Evolutionary conservation across 257 asterid genomes (phyloP), one percentile per base, ranked within the genome.

Genomic region (Nicotiana paniculata): DNA sequence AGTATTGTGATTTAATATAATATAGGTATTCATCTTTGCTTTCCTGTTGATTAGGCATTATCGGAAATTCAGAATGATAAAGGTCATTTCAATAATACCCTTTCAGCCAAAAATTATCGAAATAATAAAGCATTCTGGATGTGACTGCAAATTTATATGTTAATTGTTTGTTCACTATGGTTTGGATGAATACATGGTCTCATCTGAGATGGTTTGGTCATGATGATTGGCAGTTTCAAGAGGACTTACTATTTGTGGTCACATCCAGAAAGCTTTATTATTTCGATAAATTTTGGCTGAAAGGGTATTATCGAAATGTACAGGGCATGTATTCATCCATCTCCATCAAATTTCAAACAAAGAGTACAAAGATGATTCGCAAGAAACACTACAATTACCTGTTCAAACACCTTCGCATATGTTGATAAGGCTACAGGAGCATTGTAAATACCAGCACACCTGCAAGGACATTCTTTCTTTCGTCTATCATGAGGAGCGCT

Each of bases 391-490:
- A 13, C 66, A 86, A 46, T 82, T 91, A 91, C 97, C 98, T 93
- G 96, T 84, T 93, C 97, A 83, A 96, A 96, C 61, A 96, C 95
- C 88, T 96, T 96, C 2, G 99, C 96, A 79, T 96, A 96, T 26
- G 88, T 90, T 26, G 99, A 92, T 83, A 96, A 87, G 83, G 99
- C 99, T 65, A 96, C 97, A 2, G 99, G 96, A 9, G 99, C 88
- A 78, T 93, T 96, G 89, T 89, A 96, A 78, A 96, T 89, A 78
- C 99, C 98, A 82, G 98, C 99, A 88, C 99, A 96, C 53, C 98
- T 98, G 66, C 98, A 96, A 11, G 93, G 58, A 70, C 89, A 67
- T 86, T 96, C 99, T 79, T 96, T 96, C 55, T 82, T 94, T 61
- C 61, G 88, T 86, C 90, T 89, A 48, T 96, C 97, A 43, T 94